Evolutionary conservation across 1,284 basidiomycete genomes (phyloP).

Genomic region (Ustilago nuda): DNA sequence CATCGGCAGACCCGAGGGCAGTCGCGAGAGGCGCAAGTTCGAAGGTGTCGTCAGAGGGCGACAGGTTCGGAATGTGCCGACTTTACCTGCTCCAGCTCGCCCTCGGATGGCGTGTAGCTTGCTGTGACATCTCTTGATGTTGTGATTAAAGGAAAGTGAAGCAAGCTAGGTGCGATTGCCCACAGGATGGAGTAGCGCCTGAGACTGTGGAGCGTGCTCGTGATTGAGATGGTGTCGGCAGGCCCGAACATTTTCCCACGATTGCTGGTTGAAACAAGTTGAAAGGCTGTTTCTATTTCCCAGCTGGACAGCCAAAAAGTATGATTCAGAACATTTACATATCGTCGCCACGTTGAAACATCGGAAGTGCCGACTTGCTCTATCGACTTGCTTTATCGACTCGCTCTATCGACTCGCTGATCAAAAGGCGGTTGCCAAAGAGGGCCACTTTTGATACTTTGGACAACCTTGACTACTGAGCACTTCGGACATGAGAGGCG

Average conservation of each 20-base stretch:
- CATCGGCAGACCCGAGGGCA: constrained; percentile 12
- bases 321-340: neutral
- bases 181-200: neutral
- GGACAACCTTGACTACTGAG: neutral
- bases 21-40: neutral
- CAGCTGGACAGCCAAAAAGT: neutral
- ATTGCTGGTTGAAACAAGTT: neutral
- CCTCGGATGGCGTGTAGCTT: neutral
- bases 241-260: constrained; percentile 10
- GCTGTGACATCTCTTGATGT: neutral
- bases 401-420: neutral
- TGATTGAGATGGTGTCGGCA: constrained; percentile 8
- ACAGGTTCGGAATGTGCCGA: neutral
- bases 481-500: constrained; percentile 1
- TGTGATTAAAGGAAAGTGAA: neutral
- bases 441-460: neutral
- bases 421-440: too few species aligned
- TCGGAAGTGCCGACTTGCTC: constrained; percentile 10
- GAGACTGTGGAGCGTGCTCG: neutral
- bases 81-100: neutral
- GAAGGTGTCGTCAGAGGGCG: neutral
- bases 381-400: constrained; percentile 1
- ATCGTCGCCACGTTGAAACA: neutral
- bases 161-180: neutral
- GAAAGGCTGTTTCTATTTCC: neutral